These are phyloP conservation scores for Filobasidium uniguttulatum DNA, from an alignment of 1,284 basidiomycete genomes.

Conservation along the genomic window DNA sequence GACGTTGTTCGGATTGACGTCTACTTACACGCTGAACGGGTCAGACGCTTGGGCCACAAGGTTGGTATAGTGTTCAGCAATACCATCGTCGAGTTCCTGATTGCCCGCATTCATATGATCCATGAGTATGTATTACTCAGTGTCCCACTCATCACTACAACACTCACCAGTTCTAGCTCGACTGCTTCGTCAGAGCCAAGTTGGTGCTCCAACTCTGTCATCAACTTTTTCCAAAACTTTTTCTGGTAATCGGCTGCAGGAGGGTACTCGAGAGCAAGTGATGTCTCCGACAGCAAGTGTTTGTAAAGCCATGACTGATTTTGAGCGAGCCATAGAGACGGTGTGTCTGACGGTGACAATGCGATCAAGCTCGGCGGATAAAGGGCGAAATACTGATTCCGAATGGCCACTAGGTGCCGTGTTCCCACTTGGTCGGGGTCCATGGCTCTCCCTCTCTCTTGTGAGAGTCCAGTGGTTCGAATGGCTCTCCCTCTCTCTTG, in stretches of 20 bases:
- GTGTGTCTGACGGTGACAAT: background rate
- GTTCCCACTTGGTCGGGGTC: too few relatives aligned
- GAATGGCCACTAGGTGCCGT: too few relatives aligned
- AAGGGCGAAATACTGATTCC: background rate
- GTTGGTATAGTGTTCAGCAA: conserved; percentile 10
- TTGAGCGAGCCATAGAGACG: background rate
- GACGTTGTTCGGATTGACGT: too few relatives aligned
- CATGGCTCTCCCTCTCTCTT: too few relatives aligned
- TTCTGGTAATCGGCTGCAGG: conserved; percentile 13
- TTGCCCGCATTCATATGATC: background rate
- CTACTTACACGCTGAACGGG: background rate
- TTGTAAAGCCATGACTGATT: background rate
- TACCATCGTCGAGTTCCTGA: conserved; percentile 15
- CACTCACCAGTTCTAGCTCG: conserved; percentile 10
- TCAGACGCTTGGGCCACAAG: background rate
- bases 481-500: too few relatives aligned
- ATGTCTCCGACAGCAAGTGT: background rate
- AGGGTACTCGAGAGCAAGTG: background rate
- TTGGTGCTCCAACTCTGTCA: conserved; percentile 6
- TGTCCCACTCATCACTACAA: too few relatives aligned
- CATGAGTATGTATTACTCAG: too few relatives aligned
- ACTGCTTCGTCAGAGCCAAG: conserved; percentile 3
- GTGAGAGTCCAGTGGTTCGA: too few relatives aligned
- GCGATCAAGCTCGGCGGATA: background rate
- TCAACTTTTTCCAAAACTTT: conserved; percentile 11